Evolutionary conservation across 1,284 basidiomycete genomes (phyloP).

Genomic region (Cutaneotrichosporon sp.): DNA sequence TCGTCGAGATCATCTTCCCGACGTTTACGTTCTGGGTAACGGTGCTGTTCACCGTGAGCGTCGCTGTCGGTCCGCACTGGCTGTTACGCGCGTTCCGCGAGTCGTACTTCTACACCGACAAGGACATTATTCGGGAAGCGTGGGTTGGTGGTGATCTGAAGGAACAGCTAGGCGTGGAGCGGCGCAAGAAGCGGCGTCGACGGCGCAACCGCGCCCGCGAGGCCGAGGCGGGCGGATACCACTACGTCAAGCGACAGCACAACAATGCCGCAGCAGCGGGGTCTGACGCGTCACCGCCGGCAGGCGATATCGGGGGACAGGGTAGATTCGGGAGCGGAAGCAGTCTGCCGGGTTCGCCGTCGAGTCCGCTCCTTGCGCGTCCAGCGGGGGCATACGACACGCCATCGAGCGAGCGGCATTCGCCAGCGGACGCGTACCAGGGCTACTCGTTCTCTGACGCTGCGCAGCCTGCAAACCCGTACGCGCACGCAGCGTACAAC

Average conservation of each 20-base stretch:
- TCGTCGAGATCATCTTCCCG: slow-evolving; percentile 67
- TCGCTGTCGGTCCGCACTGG: slow-evolving; percentile 61
- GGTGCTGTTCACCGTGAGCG: slow-evolving; percentile 60
- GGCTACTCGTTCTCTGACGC: no score
- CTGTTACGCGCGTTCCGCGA: slow-evolving; percentile 22
- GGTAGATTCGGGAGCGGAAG: no score
- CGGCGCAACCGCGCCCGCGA: background rate
- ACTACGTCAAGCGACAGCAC: slow-evolving; percentile 1
- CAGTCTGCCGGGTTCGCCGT: no score
- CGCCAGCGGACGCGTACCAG: no score
- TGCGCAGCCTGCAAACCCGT: no score
- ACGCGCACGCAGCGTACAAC: no score
- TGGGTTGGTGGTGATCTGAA: slow-evolving; percentile 83
- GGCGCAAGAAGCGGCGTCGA: slow-evolving; percentile 22
- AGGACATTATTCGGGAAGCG: slow-evolving; percentile 77
- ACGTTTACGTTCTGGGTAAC: slow-evolving; percentile 77
- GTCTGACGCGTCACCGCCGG: no score
- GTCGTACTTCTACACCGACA: slow-evolving; percentile 43
- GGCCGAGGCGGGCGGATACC: background rate
- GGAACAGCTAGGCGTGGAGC: slow-evolving; percentile 64
- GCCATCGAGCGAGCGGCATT: no score
- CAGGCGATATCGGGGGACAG: no score
- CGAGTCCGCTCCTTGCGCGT: no score
- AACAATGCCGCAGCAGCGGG: no score
- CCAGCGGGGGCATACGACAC: no score